These are phyloP conservation scores for Ilex asprella DNA, from an alignment of 257 asterid species.

Conservation along the genomic window DNA sequence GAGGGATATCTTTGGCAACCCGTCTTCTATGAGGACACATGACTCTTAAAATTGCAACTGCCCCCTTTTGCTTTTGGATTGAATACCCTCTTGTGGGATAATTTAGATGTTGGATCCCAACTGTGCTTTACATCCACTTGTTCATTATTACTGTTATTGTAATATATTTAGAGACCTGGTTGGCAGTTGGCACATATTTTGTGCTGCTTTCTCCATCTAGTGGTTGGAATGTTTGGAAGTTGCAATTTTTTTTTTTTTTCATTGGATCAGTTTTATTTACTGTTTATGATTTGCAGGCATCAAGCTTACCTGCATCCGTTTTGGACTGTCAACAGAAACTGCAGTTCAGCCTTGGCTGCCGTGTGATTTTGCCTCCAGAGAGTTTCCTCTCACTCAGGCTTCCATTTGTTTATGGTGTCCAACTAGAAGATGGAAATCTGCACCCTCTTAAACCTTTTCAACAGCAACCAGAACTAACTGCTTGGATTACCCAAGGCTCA, in stretches of 20 bases:
- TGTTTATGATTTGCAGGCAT: conserved; percentile 40
- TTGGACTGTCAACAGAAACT: conserved; percentile 65
- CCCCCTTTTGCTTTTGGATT: background rate
- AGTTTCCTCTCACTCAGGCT: conserved; percentile 90
- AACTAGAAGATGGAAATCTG: conserved; percentile 63
- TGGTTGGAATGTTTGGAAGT: background rate
- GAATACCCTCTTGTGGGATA: background rate
- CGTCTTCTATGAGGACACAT: no score
- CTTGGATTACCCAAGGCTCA: conserved; percentile 66
- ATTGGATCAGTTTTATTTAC: conserved; percentile 12
- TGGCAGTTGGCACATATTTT: no score
- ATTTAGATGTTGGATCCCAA: background rate
- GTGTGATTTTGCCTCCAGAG: conserved; percentile 83
- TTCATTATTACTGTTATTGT: background rate
- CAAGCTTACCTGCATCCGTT: conserved; percentile 67
- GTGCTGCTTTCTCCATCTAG: background rate
- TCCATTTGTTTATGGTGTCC: conserved; percentile 78
- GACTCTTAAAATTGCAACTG: no score
- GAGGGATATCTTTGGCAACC: no score
- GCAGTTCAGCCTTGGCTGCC: conserved; percentile 78
- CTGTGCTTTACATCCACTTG: background rate
- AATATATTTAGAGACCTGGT: no score
- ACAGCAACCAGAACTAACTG: conserved; percentile 79
- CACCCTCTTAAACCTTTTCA: conserved; percentile 70
- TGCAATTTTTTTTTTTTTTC: background rate